Conservation (phyloP, 192 early-diverging fungal genomes). For the Podila clonocystis region DNA sequence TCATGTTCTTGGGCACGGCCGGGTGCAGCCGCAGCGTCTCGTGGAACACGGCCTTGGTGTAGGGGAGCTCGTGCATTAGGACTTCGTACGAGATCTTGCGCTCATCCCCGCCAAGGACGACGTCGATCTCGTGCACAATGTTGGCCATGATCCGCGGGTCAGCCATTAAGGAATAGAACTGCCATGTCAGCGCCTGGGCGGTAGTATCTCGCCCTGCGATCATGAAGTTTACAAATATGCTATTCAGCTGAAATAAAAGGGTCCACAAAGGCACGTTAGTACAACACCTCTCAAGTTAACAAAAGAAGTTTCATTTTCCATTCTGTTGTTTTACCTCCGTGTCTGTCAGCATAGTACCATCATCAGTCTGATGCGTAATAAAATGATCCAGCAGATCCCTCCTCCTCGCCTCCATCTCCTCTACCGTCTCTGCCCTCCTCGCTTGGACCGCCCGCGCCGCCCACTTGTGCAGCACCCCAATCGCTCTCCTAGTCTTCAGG, state of each 20-base stretch:
- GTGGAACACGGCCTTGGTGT: constrained; percentile 1
- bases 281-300: too few species aligned
- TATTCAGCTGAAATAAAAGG: not conserved
- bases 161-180: constrained; percentile 48
- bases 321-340: constrained; percentile 6
- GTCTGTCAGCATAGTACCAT: constrained; percentile 34
- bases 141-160: constrained; percentile 24
- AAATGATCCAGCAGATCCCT: constrained; percentile 48
- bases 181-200: constrained; percentile 58
- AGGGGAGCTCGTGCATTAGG: not conserved
- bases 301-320: too few species aligned
- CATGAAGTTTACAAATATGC: constrained; percentile 52
- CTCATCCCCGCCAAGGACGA: not conserved
- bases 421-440: not conserved
- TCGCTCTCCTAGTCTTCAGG: not conserved
- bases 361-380: constrained; percentile 17
- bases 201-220: constrained; percentile 61
- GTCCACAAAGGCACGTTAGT: too few species aligned
- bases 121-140: constrained; percentile 31
- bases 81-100: not conserved
- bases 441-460: constrained; percentile 10
- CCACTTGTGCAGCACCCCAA: constrained; percentile 18
- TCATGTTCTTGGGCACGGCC: constrained; percentile 65
- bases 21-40: constrained; percentile 70
- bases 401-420: not conserved